Base-by-base conservation (phyloP, 257 asterid species). In the Lavandula angustifolia region DNA sequence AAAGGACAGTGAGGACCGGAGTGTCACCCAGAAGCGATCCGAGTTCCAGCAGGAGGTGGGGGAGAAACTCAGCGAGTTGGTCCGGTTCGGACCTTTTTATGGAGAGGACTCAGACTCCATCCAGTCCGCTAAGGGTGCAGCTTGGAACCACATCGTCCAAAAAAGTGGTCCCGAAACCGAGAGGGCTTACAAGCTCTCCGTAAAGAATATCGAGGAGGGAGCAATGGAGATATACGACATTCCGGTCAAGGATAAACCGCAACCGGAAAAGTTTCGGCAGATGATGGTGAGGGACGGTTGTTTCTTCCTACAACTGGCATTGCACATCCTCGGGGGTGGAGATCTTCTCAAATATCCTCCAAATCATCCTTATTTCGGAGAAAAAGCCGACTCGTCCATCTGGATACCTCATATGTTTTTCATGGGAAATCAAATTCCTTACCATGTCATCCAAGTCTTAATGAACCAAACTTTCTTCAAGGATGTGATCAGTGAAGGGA, bases 241-340 rank as follows among this genome's bases (percentile, higher is more conserved):
- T 17, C 1, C 9, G 5, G 16, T 51, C 57, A 1, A 0, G 0
- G 16, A 2, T 0, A 22, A 27, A 2, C 58, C 3, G 60, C 2
- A 5, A 3, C 2, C 40, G 6, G 10, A 11, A 13, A n/a, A n/a
- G n/a, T 64, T 64, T 29, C 40, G 9, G 34, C 2, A 4, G 60
- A 50, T 6, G 52, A 64, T 51, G 70, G 34, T n/a, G 12, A 37
- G 0, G 6, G 69, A 64, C 14, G 69, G 69, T n/a, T 64, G 69
- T 37, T 64, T 50, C 40, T 64, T 64, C 42, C 31, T 64, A 17
- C 70, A 64, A 18, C 18, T 64, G 51, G 61, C 70, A 4, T 31
- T 64, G 16, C 8, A 12, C 52, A 12, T 64, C 61, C 70, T 64
- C 3, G 70, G 61, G 38, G 70, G 16, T 18, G 6, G 16, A 0